Percentiles rank a stretch among this genome's conserved stretches.
phyloP scores from a whole-genome alignment of 1,284 basidiomycete species.

The Macrocystidia cucumis region DNA sequence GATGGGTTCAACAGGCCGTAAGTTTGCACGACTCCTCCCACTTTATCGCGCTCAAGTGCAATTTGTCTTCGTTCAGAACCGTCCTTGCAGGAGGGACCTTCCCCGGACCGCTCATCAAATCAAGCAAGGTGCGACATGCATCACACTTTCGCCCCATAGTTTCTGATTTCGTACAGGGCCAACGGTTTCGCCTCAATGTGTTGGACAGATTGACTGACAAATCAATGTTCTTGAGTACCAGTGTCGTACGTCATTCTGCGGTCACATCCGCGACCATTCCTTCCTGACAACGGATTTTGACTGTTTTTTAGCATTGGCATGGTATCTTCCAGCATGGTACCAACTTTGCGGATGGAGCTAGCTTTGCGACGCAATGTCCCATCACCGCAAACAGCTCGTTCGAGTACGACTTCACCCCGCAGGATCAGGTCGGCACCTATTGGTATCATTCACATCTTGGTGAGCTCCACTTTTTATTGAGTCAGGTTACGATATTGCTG shows the following conservation, averaged over 20 bases:
- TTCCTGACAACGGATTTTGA: too few species aligned
- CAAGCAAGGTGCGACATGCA: slow-evolving; percentile 18
- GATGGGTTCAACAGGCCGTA: slow-evolving; percentile 2
- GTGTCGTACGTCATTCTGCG: slow-evolving; percentile 19
- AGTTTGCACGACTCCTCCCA: too few species aligned
- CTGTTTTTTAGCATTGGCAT: slow-evolving; percentile 5
- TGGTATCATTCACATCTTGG: slow-evolving; percentile 9
- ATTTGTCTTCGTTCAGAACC: slow-evolving; percentile 14
- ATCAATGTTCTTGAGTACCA: slow-evolving; percentile 23
- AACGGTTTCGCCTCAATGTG: slow-evolving; percentile 24
- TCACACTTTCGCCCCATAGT: slow-evolving; percentile 22
- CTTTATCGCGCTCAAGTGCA: too few species aligned
- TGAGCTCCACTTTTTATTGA: too few species aligned
- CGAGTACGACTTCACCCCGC: slow-evolving; percentile 3
- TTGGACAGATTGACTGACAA: slow-evolving; percentile 21
- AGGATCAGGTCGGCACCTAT: slow-evolving; percentile 5
- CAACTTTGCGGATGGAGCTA: slow-evolving; percentile 5
- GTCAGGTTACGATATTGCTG: too few species aligned
- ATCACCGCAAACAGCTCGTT: slow-evolving; percentile 5
- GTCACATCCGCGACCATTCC: too few species aligned
- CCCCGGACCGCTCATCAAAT: slow-evolving; percentile 23
- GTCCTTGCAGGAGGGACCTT: slow-evolving; percentile 20
- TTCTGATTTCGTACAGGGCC: too few species aligned
- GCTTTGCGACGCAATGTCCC: slow-evolving; percentile 6
- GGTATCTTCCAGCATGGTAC: slow-evolving; percentile 4